Evolutionary conservation across 768 basidiomycete genomes (phyloP).

Genomic region (Lactarius indigo): DNA sequence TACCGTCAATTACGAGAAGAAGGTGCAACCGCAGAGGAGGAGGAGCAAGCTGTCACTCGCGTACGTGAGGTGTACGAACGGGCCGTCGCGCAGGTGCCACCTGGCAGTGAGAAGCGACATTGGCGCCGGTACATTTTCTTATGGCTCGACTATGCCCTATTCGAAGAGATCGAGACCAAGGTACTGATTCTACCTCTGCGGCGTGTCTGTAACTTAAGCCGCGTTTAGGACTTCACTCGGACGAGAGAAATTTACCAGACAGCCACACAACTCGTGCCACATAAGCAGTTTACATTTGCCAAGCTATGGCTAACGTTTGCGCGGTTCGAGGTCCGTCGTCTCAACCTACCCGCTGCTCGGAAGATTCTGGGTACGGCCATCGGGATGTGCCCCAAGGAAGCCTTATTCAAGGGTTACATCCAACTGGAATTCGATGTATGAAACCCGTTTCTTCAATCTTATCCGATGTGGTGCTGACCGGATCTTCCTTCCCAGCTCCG

Average conservation of each 20-base stretch:
- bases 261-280: constrained; percentile 82
- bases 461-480: constrained; percentile 17
- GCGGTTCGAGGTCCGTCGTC: constrained; percentile 82
- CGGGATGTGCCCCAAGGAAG: constrained; percentile 95
- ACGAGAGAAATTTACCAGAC: constrained; percentile 92
- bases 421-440: constrained; percentile 84
- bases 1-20: constrained; percentile 70
- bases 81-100: constrained; percentile 93
- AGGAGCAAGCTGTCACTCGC: constrained; percentile 55
- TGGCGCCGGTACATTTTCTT: constrained; percentile 89
- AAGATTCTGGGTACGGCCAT: constrained; percentile 88
- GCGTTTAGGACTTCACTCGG: constrained; percentile 69
- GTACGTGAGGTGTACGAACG: constrained; percentile 95
- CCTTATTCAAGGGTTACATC: constrained; percentile 94
- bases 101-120: constrained; percentile 88
- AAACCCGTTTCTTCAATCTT: neutral
- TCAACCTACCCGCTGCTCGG: constrained; percentile 79
- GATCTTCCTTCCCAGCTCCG: constrained; percentile 53
- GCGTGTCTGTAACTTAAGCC: neutral
- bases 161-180: constrained; percentile 95
- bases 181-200: constrained; percentile 35
- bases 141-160: constrained; percentile 94
- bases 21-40: constrained; percentile 67
- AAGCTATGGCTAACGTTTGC: constrained; percentile 95
- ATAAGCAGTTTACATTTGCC: constrained; percentile 96